Conservation (phyloP, 129 eudicot species). For the Helianthus tuberosus region DNA sequence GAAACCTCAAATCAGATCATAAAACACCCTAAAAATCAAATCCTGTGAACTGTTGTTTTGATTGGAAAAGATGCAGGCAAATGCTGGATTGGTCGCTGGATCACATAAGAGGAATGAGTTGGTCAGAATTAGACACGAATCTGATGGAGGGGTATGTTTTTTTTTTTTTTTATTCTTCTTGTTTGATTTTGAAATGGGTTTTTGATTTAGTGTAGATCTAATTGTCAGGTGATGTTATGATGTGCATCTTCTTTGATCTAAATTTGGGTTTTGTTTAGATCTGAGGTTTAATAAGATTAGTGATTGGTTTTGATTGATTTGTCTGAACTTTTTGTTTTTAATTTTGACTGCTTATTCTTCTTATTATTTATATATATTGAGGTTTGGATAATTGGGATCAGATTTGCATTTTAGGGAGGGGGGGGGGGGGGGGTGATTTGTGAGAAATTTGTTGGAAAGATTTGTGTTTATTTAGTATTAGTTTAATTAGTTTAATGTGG, state of each 20-base stretch:
- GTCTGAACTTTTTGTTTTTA: constrained; percentile 3
- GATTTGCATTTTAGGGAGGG: neutral
- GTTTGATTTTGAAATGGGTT: neutral
- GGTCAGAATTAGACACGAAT: constrained; percentile 83
- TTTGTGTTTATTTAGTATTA: neutral
- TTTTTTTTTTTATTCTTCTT: neutral
- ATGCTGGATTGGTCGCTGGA: constrained; percentile 93
- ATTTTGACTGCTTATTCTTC: neutral
- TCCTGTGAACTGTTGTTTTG: constrained; percentile 5
- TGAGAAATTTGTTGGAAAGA: constrained; percentile 11
- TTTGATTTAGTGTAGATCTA: constrained; percentile 22
- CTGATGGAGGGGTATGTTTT: constrained; percentile 75
- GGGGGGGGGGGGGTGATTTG: constrained; percentile 8
- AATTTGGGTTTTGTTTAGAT: constrained; percentile 30
- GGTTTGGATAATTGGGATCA: constrained; percentile 17
- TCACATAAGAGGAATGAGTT: constrained; percentile 81
- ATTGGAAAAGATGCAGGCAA: constrained; percentile 63
- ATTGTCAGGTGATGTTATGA: neutral
- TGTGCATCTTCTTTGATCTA: constrained; percentile 1
- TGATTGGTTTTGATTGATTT: neutral
- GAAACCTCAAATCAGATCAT: constrained; percentile 13
- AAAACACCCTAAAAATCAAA: neutral
- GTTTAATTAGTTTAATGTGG: neutral
- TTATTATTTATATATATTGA: neutral
- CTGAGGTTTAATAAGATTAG: constrained; percentile 24